phyloP scores from a whole-genome alignment of 176 grass and related monocot genomes.

The Dendrocalamus sinicus region DNA sequence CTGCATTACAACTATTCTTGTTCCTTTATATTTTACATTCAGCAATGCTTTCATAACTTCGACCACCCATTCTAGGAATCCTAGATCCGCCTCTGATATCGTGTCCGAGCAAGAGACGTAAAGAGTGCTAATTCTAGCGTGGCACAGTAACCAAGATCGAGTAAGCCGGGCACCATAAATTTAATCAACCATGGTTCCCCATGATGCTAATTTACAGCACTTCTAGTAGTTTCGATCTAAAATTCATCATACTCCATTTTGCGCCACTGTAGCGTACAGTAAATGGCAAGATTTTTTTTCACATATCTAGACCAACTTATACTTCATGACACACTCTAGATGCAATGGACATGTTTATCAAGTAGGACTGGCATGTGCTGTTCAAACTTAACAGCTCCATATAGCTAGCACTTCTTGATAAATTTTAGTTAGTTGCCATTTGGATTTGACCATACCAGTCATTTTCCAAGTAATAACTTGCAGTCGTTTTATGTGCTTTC shows the following conservation, averaged over 20 bases:
- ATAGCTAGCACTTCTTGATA: neutral
- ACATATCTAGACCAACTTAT: neutral
- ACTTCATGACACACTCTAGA: neutral
- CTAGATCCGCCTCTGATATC: neutral
- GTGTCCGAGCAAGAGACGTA: neutral
- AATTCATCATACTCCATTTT: neutral
- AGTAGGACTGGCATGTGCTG: neutral
- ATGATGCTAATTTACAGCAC: neutral
- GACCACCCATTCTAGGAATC: too few species aligned
- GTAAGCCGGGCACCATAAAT: neutral
- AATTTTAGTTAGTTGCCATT: neutral
- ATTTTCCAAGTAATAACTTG: neutral
- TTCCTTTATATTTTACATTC: too few species aligned
- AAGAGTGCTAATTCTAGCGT: neutral
- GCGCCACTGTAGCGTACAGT: neutral
- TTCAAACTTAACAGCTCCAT: neutral
- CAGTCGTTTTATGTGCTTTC: neutral
- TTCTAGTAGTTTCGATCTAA: neutral
- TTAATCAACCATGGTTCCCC: neutral
- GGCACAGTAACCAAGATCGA: constrained; percentile 40
- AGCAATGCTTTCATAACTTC: too few species aligned
- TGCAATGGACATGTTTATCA: neutral
- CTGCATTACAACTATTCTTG: too few species aligned
- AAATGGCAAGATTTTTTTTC: neutral
- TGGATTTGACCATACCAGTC: neutral